A percentile compares a stretch with the other conserved stretches of the same genome.
phyloP scores from a whole-genome alignment of 768 basidiomycete genomes.

The Paxillus involutus region DNA sequence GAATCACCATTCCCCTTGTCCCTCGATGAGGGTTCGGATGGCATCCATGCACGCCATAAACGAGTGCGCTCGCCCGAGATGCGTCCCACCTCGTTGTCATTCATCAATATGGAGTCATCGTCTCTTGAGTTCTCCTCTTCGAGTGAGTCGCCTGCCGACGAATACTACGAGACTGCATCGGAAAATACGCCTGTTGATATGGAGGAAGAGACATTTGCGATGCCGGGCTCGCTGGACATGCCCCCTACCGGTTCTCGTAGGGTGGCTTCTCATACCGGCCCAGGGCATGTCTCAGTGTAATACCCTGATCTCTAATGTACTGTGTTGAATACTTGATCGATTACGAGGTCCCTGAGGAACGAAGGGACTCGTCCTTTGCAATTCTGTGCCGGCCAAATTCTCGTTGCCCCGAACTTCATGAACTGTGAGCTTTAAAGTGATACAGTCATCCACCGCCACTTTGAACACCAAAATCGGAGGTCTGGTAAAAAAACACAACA shows the following conservation, averaged over 20 bases:
- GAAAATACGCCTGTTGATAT: conserved; percentile 23
- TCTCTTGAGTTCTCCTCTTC: not conserved
- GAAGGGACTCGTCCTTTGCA: too few relatives aligned
- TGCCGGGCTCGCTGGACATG: not conserved
- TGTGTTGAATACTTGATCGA: too few relatives aligned
- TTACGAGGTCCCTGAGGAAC: too few relatives aligned
- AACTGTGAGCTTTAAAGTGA: too few relatives aligned
- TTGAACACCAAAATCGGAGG: too few relatives aligned
- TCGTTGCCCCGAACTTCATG: too few relatives aligned
- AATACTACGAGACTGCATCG: conserved; percentile 26
- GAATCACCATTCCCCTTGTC: conserved; percentile 27
- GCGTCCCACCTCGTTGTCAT: not conserved
- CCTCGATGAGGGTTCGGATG: not conserved
- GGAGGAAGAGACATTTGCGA: not conserved
- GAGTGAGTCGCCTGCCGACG: conserved; percentile 18
- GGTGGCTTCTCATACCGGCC: not conserved
- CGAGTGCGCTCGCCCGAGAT: not conserved
- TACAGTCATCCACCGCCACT: too few relatives aligned
- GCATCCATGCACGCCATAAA: not conserved
- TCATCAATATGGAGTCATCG: not conserved
- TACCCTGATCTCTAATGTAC: too few relatives aligned
- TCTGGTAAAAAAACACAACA: too few relatives aligned
- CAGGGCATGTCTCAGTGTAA: too few relatives aligned
- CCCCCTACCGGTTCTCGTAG: not conserved
- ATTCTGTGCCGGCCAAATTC: too few relatives aligned